Base-by-base conservation (phyloP, 345 rosid genomes). In the Eucalyptus camaldulensis region DNA sequence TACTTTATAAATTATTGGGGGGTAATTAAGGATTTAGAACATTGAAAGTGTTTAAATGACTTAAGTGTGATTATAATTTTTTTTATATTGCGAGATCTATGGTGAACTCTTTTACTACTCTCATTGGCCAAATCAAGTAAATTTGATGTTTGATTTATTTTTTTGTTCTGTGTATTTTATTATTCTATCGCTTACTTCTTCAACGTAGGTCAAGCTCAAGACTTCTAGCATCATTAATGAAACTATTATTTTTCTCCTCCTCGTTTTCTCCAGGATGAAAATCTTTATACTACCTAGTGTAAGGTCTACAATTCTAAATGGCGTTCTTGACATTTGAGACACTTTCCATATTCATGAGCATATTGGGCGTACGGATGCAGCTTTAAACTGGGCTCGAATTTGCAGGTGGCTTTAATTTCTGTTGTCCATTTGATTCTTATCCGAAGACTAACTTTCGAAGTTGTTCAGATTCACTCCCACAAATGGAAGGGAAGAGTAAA, bases 71-170 rank as follows among this genome's bases (percentile, higher is more conserved):
- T 53, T 53, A 0, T 1, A 56, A 56, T 56, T 25, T 56, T 25
- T 29, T 25, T 56, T 56, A 25, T 56, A 56, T 24, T 29, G 5
- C 3, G 1, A 10, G 62, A 24, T 56, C 3, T 56, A 10, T 56
- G 0, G 1, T 56, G 29, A 22, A 24, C 6, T 24, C 2, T 0
- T 56, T 56, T 56, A 22, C 6, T 56, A 56, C 0, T 56, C 13
- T 56, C 13, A 53, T 53, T 53, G 2, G 58, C 58, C 62, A 56
- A 25, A 56, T 56, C 2, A 56, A 9, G 1, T 56, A 56, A 56
- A 56, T 56, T 56, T 56, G 62, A 3, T 5, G 2, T 56, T 56
- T 53, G 56, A 53, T 53, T 53, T 53, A 7, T 53, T 53, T 53
- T 51, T 53, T 19, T 10, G 6, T 56, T 56, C 2, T 16, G 17